A percentile compares a stretch with the other conserved stretches of the same genome.
These are phyloP conservation scores for Ilyonectria sp. DNA, from an alignment of 2,329 filamentous ascomycete genomes.

Conservation along the genomic window DNA sequence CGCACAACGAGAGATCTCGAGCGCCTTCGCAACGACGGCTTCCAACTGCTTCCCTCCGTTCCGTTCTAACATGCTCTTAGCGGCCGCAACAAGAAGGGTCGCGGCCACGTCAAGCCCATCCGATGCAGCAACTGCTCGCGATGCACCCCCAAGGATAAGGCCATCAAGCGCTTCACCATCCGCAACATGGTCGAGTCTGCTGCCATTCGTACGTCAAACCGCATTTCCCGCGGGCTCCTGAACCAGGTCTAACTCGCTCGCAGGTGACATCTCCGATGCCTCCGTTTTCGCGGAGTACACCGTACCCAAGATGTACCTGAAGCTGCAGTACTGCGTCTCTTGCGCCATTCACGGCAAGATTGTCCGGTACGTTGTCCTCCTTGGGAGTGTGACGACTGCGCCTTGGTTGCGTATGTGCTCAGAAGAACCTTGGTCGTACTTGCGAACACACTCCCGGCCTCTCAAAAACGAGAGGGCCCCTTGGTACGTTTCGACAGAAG, in stretches of 20 bases:
- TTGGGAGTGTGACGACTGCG: slow-evolving; percentile 72
- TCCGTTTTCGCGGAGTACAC: slow-evolving; percentile 99
- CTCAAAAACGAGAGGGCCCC: slow-evolving; percentile 9
- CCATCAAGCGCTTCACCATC: slow-evolving; percentile 99
- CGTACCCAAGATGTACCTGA: slow-evolving; percentile 99
- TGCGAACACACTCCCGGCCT: slow-evolving; percentile 53
- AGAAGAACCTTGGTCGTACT: slow-evolving; percentile 74
- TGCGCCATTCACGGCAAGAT: slow-evolving; percentile 99
- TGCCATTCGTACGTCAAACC: slow-evolving; percentile 89
- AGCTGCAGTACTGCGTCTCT: slow-evolving; percentile 99
- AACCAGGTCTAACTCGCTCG: slow-evolving; percentile 32
- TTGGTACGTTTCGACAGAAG: slow-evolving; percentile 49
- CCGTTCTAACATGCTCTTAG: slow-evolving; percentile 61
- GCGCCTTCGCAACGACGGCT: slow-evolving; percentile 31
- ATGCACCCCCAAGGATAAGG: slow-evolving; percentile 99
- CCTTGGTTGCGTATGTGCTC: slow-evolving; percentile 62
- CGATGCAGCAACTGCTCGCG: slow-evolving; percentile 81
- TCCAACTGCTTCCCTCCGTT: slow-evolving; percentile 2
- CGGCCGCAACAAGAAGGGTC: slow-evolving; percentile 99
- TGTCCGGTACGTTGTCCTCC: slow-evolving; percentile 90
- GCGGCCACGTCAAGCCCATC: slow-evolving; percentile 99
- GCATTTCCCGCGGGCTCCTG: background rate
- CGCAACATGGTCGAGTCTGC: slow-evolving; percentile 99
- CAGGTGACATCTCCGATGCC: slow-evolving; percentile 99
- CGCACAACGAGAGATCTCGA: slow-evolving; percentile 32